These are phyloP conservation scores for Neophaeococcomyces mojaviensis DNA, from an alignment of 2,329 filamentous ascomycete genomes.

Conservation along the genomic window DNA sequence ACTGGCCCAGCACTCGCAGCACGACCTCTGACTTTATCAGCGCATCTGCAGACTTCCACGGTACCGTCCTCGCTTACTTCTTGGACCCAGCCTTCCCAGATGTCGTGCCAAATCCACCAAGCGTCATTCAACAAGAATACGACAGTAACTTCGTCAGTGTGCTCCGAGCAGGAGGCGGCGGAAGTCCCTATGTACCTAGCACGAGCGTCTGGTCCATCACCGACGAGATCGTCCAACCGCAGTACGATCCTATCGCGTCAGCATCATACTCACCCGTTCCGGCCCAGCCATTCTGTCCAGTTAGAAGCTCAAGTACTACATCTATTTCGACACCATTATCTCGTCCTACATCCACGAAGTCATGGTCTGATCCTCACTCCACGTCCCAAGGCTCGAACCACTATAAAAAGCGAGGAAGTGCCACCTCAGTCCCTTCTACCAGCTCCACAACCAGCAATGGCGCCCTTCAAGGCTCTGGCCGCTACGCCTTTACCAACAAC, in stretches of 20 bases:
- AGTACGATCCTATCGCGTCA: slow-evolving; percentile 41
- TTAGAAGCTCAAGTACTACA: no score
- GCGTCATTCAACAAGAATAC: background rate
- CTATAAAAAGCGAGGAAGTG: no score
- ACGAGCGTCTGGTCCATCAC: slow-evolving; percentile 45
- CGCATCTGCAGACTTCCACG: slow-evolving; percentile 48
- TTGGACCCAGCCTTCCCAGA: background rate
- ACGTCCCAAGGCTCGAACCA: no score
- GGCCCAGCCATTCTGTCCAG: no score
- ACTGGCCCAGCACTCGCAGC: slow-evolving; percentile 45
- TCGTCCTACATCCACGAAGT: no score
- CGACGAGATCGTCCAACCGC: slow-evolving; percentile 48
- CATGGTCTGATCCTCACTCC: no score
- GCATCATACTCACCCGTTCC: no score
- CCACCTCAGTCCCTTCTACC: no score
- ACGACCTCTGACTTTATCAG: slow-evolving; percentile 45
- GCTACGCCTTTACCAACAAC: no score
- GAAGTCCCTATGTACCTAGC: slow-evolving; percentile 48
- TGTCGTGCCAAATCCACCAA: background rate
- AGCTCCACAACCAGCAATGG: no score
- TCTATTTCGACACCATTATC: no score
- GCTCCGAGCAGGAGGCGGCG: slow-evolving; percentile 39
- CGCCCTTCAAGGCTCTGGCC: no score
- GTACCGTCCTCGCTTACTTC: slow-evolving; percentile 29
- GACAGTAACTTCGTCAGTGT: slow-evolving; percentile 35